phyloP scores from a whole-genome alignment of 1,139 yeast genomes.

The Suhomyces yuchorum region DNA sequence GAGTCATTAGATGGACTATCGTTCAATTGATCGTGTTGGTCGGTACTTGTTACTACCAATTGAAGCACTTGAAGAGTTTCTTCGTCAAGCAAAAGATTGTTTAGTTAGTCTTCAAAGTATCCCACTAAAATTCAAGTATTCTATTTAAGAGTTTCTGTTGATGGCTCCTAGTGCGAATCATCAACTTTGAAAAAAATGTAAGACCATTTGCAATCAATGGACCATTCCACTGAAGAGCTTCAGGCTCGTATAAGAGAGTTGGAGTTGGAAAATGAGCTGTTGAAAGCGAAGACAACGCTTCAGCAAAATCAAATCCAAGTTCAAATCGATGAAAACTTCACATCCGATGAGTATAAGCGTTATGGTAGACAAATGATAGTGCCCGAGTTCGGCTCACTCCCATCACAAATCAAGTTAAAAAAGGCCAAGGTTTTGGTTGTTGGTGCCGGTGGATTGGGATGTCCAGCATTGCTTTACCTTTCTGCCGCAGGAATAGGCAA shows the following conservation, averaged over 20 bases:
- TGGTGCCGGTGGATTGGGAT: constrained; percentile 97
- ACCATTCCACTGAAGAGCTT: constrained; percentile 22
- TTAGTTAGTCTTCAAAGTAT: constrained; percentile 15
- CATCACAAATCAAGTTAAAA: constrained; percentile 61
- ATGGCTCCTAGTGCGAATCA: neutral
- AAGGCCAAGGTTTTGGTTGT: constrained; percentile 66
- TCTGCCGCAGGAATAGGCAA: constrained; percentile 88
- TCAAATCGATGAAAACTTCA: constrained; percentile 17
- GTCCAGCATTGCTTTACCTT: constrained; percentile 84
- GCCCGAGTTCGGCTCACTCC: constrained; percentile 63
- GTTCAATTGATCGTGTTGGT: constrained; percentile 49
- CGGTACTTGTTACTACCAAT: constrained; percentile 52
- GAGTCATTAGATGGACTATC: constrained; percentile 51
- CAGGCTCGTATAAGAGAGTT: constrained; percentile 23
- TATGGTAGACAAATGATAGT: constrained; percentile 97
- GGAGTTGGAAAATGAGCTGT: constrained; percentile 28
- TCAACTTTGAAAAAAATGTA: neutral
- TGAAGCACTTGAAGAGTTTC: constrained; percentile 53
- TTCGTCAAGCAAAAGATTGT: constrained; percentile 56
- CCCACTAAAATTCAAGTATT: neutral
- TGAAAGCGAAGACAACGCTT: constrained; percentile 12
- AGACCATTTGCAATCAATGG: constrained; percentile 3
- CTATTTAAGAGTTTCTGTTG: neutral
- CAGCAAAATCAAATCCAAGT: neutral
- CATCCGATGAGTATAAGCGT: constrained; percentile 69